phyloP scores from a whole-genome alignment of 176 grass and related monocot genomes.

The Hyparrhenia diplandra region DNA sequence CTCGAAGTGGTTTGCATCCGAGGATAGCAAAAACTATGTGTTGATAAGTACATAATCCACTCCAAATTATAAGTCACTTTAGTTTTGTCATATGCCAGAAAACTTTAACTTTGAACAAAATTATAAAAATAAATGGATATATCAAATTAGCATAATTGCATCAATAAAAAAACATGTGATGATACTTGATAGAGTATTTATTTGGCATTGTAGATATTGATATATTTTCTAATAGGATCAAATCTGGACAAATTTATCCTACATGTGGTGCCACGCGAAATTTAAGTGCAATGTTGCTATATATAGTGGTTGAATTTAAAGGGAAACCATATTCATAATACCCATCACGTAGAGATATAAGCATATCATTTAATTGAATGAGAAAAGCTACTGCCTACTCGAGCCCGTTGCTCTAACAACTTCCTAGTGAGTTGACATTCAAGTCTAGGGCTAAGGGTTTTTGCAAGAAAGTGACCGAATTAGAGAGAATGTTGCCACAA shows the following conservation, averaged over 20 bases:
- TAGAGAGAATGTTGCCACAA: background rate
- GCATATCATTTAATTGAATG: background rate
- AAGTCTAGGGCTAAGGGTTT: background rate
- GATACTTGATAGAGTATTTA: background rate
- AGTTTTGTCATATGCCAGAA: background rate
- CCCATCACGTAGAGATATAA: too few relatives aligned
- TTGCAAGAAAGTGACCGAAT: background rate
- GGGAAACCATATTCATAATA: background rate
- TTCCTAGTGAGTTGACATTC: background rate
- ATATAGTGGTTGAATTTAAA: background rate
- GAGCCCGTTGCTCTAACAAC: background rate
- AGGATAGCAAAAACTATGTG: background rate
- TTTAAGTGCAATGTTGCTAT: background rate
- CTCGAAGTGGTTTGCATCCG: too few relatives aligned
- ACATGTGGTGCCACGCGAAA: too few relatives aligned
- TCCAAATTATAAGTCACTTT: too few relatives aligned
- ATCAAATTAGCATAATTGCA: background rate
- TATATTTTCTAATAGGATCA: background rate
- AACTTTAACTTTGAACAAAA: background rate
- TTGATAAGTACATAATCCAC: too few relatives aligned
- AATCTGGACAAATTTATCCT: background rate
- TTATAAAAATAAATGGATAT: background rate
- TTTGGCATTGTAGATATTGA: background rate
- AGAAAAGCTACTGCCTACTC: too few relatives aligned
- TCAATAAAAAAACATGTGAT: background rate